Evolutionary conservation across 2,329 filamentous ascomycete species (phyloP), one percentile per base, ranked within the genome.

Genomic region (Colletotrichum camelliae): DNA sequence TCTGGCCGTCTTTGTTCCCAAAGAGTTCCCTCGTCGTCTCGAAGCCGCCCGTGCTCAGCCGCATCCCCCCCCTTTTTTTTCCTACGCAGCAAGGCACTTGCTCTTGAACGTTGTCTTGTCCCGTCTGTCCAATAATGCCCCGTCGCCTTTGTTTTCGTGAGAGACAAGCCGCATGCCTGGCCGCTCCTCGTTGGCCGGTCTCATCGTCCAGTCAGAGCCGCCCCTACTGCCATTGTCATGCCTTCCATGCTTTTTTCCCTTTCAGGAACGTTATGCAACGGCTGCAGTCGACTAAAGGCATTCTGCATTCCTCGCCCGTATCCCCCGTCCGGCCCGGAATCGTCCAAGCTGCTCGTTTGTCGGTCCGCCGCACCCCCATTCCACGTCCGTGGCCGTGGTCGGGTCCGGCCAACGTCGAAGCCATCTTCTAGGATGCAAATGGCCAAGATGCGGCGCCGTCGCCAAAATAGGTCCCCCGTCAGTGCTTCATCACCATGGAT

Each of bases 1-100:
- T 73, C 35, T 57, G 57, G 31, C 21, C 37, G 43, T 75, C 57
- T 66, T 73, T 75, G 39, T 52, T 67, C 43, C 64, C 37, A 29
- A 29, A 57, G 29, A 48, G 33, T 52, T 68, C 55, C 57, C 57
- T 70, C 35, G 37, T 70, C 67, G 68, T 62, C 67, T 74, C 64
- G 64, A 39, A 70, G 58, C 60, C 57, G 37, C 27, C 70, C 57
- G 70, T 76, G 74, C 74, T 74, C 65, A 61, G 70, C 64, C 64
- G 70, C 65, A 75, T 37, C 21, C 24, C 24, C 61, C n/a, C 21
- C 35, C 55, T 24, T 18, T 67, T 57, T 33, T 37, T n/a, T 24
- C 8, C n/a, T 29, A 29, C 29, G 29, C 29, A 7, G 29, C 5
- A 29, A 7, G 5, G 29, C 4, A 5, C 35, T 39, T 39, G 18